phyloP scores from a whole-genome alignment of 1,284 basidiomycete species.

The Naganishia albida region DNA sequence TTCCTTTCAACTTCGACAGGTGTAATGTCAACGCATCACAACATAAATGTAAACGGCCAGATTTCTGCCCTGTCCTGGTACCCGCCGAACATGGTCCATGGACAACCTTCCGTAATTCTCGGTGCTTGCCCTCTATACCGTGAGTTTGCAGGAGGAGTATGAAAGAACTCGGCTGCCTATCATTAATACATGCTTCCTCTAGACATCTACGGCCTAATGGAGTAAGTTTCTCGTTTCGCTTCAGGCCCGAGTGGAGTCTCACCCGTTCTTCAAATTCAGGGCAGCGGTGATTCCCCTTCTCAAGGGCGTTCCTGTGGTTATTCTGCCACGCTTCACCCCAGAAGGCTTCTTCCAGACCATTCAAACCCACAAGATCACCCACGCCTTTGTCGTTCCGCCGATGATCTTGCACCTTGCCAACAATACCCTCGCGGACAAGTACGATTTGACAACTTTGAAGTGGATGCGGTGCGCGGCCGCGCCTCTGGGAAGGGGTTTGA shows the following conservation, averaged over 20 bases:
- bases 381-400: conserved; percentile 74
- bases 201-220: conserved; percentile 52
- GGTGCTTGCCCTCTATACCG: conserved; percentile 63
- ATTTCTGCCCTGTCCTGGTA: conserved; percentile 34
- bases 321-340: conserved; percentile 66
- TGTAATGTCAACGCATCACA: conserved; percentile 29
- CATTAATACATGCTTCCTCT: conserved; percentile 41
- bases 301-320: conserved; percentile 63
- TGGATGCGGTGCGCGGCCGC: conserved; percentile 76
- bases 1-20: not conserved
- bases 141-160: conserved; percentile 35
- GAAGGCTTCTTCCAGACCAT: conserved; percentile 65
- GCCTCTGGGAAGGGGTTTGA: conserved; percentile 68
- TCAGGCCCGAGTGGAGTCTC: not conserved
- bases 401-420: conserved; percentile 63
- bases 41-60: conserved; percentile 38
- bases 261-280: not conserved
- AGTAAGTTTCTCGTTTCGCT: conserved; percentile 15
- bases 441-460: conserved; percentile 66
- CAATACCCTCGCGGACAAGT: conserved; percentile 64
- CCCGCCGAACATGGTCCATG: conserved; percentile 42
- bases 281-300: conserved; percentile 7
- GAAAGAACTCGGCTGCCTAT: not conserved
- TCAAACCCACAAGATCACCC: conserved; percentile 68
- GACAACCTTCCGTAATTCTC: conserved; percentile 53